Base-by-base conservation (phyloP, 2,329 filamentous ascomycete genomes). In the Colletotrichum liriopes region DNA sequence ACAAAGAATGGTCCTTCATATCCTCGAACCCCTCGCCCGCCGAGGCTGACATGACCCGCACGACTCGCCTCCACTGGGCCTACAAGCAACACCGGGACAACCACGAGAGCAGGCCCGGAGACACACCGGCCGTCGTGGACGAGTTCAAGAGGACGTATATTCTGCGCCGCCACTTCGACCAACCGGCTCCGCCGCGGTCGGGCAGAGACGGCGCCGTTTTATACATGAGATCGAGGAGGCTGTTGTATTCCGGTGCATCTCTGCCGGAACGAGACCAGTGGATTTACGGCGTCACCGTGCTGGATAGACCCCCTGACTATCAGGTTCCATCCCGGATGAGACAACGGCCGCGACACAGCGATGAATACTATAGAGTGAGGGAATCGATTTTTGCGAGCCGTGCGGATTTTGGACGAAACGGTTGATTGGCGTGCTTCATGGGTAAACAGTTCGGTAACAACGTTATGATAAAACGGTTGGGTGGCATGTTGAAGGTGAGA, bases 121-220 rank as follows among this genome's bases (percentile, higher is more conserved):
- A 35, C 29, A 32, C 32, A 1, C 9, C 29, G 9, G 52, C 52
- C 52, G 18, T n/a, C 29, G 35, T 56, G 35, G 54, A 56, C 32
- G n/a, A 56, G 54, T 26, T 56, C 54, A 56, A 35, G n/a, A 56
- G 54, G 54, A 41, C 54, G 35, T 39, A 56, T 11, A 39, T 56
- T 12, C 12, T 56, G 54, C 35, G 54, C 54, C 37, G 20, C 54
- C 35, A 39, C n/a, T 39, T 39, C n/a, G 35, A 56, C 20, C 18
- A 12, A 32, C 9, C 32, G 11, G 20, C 32, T 7, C 52, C 32
- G 4, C 2, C 18, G 2, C 5, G 11, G 5, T 16, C 18, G 51
- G 29, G 3, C 11, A 56, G 12, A 9, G 54, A 26, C 20, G 2
- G 1, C 20, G 6, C 2, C 12, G 5, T 5, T 16, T 37, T 41